A percentile compares a stretch with the other conserved stretches of the same genome.
phyloP scores from a whole-genome alignment of 441 rosid species.

The Theobroma grandiflorum region DNA sequence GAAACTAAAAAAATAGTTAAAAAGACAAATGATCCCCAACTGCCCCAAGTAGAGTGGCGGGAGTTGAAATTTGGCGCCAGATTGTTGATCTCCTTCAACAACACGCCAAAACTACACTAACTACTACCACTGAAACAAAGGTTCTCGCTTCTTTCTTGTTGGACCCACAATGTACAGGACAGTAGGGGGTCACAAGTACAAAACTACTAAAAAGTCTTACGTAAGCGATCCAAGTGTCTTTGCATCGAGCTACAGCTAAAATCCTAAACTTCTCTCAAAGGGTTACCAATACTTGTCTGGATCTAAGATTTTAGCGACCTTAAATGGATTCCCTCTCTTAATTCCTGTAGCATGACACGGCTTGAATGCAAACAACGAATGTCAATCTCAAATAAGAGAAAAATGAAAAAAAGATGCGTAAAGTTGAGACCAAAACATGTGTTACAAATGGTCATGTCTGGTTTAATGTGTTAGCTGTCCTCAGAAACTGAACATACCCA shows the following conservation, averaged over 20 bases:
- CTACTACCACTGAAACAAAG: constrained; percentile 54
- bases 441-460: background rate
- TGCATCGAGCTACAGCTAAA: background rate
- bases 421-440: background rate
- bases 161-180: constrained; percentile 25
- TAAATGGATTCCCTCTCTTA: background rate
- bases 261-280: background rate
- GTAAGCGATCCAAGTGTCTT: background rate
- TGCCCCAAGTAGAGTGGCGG: constrained; percentile 48
- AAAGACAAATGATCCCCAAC: constrained; percentile 46
- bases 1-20: constrained; percentile 25
- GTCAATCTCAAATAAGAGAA: background rate
- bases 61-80: constrained; percentile 50
- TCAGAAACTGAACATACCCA: background rate
- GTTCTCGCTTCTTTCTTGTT: constrained; percentile 11
- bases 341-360: background rate
- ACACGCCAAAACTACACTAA: constrained; percentile 47
- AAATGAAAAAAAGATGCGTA: no score
- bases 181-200: constrained; percentile 29
- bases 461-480: background rate
- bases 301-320: background rate
- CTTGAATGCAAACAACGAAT: background rate
- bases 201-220: constrained; percentile 25
- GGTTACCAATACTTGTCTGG: background rate
- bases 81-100: constrained; percentile 61